These are phyloP conservation scores for Zoysia pacifica DNA, from an alignment of 176 grass and related monocot genomes.

Conservation along the genomic window DNA sequence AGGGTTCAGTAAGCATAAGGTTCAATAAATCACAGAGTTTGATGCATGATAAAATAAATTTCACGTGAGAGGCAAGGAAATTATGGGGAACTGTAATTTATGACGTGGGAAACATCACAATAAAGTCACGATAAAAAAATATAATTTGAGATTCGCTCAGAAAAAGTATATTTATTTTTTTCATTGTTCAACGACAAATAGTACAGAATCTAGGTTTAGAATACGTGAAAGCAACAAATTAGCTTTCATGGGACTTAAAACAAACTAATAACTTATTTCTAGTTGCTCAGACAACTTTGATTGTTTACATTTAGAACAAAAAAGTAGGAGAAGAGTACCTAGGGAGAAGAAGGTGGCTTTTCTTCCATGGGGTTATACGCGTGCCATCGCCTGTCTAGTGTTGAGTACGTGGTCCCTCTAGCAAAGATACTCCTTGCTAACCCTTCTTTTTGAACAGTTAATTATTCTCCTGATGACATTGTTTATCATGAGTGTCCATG, in stretches of 20 bases:
- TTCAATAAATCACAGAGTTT: background rate
- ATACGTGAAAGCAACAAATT: background rate
- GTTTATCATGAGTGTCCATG: slow-evolving; percentile 31
- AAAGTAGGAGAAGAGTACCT: background rate
- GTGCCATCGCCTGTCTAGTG: background rate
- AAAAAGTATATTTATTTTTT: background rate
- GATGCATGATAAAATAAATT: background rate
- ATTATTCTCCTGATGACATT: slow-evolving; percentile 27
- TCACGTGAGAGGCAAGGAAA: background rate
- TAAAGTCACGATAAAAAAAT: accelerated
- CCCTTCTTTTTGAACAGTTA: background rate
- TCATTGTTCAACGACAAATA: background rate
- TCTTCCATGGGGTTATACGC: background rate
- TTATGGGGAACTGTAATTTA: background rate
- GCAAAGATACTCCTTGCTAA: slow-evolving; percentile 29
- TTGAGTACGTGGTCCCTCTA: slow-evolving; percentile 42
- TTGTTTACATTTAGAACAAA: background rate
- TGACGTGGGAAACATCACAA: background rate
- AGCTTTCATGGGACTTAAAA: background rate
- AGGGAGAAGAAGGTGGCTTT: background rate
- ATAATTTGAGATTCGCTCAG: background rate
- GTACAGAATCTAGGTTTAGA: accelerated
- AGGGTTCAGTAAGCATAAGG: background rate
- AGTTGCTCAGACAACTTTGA: background rate
- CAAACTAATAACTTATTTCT: slow-evolving; percentile 10